phyloP scores from a whole-genome alignment of 768 basidiomycete species.

The Pulveroboletus sp. region DNA sequence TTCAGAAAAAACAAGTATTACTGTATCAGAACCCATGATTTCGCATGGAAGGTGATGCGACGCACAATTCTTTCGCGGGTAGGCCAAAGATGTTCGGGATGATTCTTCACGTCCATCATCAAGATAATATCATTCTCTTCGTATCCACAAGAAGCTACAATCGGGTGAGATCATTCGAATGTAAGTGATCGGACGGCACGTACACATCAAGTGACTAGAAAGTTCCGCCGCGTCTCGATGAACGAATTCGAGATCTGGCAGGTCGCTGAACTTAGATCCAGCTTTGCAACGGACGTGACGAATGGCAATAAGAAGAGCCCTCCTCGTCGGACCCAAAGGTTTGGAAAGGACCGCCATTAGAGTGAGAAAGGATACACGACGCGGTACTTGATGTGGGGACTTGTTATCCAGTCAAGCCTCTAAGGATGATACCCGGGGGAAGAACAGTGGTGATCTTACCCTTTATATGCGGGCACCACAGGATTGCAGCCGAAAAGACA shows the following conservation, averaged over 20 bases:
- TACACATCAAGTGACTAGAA: conserved; percentile 17
- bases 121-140: conserved; percentile 37
- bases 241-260: conserved; percentile 10
- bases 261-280: background rate
- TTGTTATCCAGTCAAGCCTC: too few species aligned
- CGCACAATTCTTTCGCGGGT: conserved; percentile 46
- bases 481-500: too few species aligned
- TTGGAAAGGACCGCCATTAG: background rate
- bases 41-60: background rate
- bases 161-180: background rate
- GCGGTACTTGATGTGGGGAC: background rate
- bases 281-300: conserved; percentile 5
- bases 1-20: background rate
- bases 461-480: too few species aligned
- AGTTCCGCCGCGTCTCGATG: conserved; percentile 20
- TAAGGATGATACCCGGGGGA: too few species aligned
- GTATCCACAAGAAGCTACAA: conserved; percentile 39
- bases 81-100: conserved; percentile 36
- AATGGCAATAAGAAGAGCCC: conserved; percentile 21
- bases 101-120: conserved; percentile 37
- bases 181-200: background rate
- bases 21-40: background rate
- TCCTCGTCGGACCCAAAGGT: conserved; percentile 6
- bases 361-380: too few species aligned
- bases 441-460: too few species aligned